These are phyloP conservation scores for Solanum virginianum DNA, from an alignment of 257 asterid species.

Conservation along the genomic window DNA sequence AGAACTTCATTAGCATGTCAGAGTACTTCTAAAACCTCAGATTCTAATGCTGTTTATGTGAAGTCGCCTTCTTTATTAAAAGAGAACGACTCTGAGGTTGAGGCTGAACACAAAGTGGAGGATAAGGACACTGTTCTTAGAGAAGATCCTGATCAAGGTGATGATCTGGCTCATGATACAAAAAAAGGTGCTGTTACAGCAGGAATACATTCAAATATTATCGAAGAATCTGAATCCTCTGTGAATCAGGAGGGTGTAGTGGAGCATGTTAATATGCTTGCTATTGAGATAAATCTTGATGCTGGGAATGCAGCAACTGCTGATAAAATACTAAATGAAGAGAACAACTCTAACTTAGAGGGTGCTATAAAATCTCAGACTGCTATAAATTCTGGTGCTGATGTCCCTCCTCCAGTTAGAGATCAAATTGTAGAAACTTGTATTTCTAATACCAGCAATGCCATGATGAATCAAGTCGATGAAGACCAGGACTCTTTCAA, in stretches of 20 bases:
- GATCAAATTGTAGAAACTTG: conserved; percentile 1
- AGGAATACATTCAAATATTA: background rate
- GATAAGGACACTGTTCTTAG: background rate
- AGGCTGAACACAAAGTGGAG: conserved; percentile 5
- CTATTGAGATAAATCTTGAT: background rate
- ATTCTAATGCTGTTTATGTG: conserved; percentile 7
- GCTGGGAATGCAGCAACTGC: background rate
- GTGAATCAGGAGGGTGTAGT: background rate
- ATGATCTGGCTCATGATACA: conserved; percentile 5
- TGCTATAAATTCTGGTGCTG: background rate
- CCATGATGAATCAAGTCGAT: background rate
- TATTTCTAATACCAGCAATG: background rate
- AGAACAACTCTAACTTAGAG: background rate
- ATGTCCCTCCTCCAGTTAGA: conserved; percentile 4
- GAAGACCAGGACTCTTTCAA: conserved; percentile 16
- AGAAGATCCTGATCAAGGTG: conserved; percentile 8
- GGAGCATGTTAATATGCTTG: background rate
- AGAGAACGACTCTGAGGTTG: conserved; percentile 7
- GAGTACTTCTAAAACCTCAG: conserved; percentile 8
- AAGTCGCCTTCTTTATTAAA: background rate
- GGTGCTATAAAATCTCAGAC: background rate
- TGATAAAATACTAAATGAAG: background rate
- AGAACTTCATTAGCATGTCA: conserved; percentile 11
- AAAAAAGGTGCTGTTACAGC: conserved; percentile 6
- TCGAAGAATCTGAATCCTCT: background rate